Evolutionary conservation across 2,329 filamentous ascomycete species (phyloP), one percentile per base, ranked within the genome.

Genomic region (Phaeoacremonium minimum): DNA sequence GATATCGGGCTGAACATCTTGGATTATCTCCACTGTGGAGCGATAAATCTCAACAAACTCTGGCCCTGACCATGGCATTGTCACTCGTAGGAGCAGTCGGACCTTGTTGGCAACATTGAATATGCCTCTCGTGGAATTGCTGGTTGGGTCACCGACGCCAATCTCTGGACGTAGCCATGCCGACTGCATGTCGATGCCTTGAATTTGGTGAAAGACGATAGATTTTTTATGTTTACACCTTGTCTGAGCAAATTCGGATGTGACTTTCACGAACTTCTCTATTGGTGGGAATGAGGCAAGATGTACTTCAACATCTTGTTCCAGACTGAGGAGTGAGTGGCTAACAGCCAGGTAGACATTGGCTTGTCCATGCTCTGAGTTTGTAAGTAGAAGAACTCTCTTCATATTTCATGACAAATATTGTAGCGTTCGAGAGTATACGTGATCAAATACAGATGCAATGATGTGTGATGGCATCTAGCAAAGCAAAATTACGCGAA

Each of bases 31-130:
- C 0, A 58, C 32, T 31, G 61, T 60, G 28, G 56, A 59, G 15
- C 57, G 37, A 32, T 64, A 67, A 4, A 67, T 53, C 9, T 56
- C 46, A 0, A 65, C 52, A 39, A 72, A 67, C 37, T 69, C 61
- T 0, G 56, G 44, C 1, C 53, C 57, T 6, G 49, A 51, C 62
- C 63, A 69, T 1, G 55, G 56, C 30, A 52, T 45, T 18, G 61
- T 53, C 11, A 54, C 45, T 4, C 43, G 13, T 14, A 29, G 33
- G 1, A 41, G 37, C 18, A 46, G 43, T 26, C 55, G 14, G 32
- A 49, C 32, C 31, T 56, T 46, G 37, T 53, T 41, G 44, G 59
- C 51, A 29, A 51, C 58, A 4, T 58, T 45, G 4, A 53, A 42
- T 7, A 65, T 53, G 5, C 60, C 61, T 3, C 48, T 46, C 3